phyloP scores from a whole-genome alignment of 768 basidiomycete species.

The Tylopilus subfusipes region DNA sequence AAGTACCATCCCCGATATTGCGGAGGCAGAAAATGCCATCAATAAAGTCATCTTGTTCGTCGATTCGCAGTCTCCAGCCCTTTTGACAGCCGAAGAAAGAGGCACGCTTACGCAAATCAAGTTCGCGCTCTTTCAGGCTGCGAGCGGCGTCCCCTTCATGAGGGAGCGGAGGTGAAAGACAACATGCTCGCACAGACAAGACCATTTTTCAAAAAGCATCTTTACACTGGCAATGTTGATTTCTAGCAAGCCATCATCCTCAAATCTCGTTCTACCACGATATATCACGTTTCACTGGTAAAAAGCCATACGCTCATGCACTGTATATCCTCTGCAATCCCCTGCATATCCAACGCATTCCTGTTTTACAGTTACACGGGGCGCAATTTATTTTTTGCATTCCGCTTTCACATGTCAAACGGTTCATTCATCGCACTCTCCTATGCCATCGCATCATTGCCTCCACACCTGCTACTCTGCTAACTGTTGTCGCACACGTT shows the following conservation, averaged over 20 bases:
- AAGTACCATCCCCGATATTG: constrained; percentile 36
- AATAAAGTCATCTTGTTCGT: constrained; percentile 53
- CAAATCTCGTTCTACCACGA: constrained; percentile 13
- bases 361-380: constrained; percentile 13
- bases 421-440: constrained; percentile 13
- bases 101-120: constrained; percentile 46
- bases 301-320: constrained; percentile 23
- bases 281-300: constrained; percentile 21
- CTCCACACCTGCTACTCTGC: constrained; percentile 6
- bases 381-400: constrained; percentile 20
- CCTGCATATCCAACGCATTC: constrained; percentile 25
- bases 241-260: constrained; percentile 8
- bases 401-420: constrained; percentile 22
- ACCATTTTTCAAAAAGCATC: constrained; percentile 20
- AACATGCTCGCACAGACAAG: not conserved
- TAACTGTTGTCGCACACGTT: constrained; percentile 14
- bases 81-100: constrained; percentile 37
- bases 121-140: constrained; percentile 50
- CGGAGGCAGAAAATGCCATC: constrained; percentile 52
- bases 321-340: constrained; percentile 15
- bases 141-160: constrained; percentile 35
- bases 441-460: constrained; percentile 20
- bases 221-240: constrained; percentile 11
- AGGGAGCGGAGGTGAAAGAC: constrained; percentile 29
- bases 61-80: constrained; percentile 36